These are phyloP conservation scores for Mycena epipterygia DNA, from an alignment of 768 basidiomycete species.

Conservation along the genomic window DNA sequence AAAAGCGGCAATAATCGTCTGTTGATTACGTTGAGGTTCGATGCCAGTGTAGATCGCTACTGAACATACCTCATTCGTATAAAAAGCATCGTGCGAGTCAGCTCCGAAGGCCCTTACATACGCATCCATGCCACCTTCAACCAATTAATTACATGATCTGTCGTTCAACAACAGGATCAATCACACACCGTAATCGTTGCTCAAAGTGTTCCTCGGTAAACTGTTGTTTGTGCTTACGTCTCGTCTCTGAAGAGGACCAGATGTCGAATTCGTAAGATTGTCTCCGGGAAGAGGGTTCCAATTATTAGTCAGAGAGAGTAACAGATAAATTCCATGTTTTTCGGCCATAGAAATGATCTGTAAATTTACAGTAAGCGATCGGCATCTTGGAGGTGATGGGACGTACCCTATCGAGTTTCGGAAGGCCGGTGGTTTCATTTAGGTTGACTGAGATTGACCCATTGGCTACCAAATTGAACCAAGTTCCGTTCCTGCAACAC, in stretches of 20 bases:
- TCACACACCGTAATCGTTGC: conserved; percentile 80
- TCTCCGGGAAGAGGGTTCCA: conserved; percentile 62
- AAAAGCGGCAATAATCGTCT: conserved; percentile 63
- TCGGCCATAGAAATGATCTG: conserved; percentile 53
- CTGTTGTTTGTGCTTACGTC: conserved; percentile 55
- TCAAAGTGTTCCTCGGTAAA: conserved; percentile 65
- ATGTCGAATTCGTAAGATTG: conserved; percentile 36
- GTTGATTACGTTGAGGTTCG: not conserved
- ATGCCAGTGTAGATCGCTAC: not conserved
- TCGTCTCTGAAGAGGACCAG: conserved; percentile 39
- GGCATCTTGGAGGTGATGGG: not conserved
- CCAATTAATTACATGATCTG: too few species aligned
- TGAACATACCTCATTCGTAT: conserved; percentile 50
- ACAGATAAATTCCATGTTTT: conserved; percentile 64
- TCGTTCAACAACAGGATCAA: too few species aligned
- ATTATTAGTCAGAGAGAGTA: conserved; percentile 73
- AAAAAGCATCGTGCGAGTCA: conserved; percentile 71
- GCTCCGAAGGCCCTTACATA: conserved; percentile 67
- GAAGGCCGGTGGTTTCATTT: conserved; percentile 70
- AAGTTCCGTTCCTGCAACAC: conserved; percentile 65
- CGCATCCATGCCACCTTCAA: conserved; percentile 62
- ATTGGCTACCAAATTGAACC: conserved; percentile 74
- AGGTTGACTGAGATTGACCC: conserved; percentile 67
- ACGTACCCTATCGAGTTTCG: conserved; percentile 69
- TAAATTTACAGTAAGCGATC: conserved; percentile 47